Conservation (phyloP, 768 basidiomycete species). For the Galerina marginata region DNA sequence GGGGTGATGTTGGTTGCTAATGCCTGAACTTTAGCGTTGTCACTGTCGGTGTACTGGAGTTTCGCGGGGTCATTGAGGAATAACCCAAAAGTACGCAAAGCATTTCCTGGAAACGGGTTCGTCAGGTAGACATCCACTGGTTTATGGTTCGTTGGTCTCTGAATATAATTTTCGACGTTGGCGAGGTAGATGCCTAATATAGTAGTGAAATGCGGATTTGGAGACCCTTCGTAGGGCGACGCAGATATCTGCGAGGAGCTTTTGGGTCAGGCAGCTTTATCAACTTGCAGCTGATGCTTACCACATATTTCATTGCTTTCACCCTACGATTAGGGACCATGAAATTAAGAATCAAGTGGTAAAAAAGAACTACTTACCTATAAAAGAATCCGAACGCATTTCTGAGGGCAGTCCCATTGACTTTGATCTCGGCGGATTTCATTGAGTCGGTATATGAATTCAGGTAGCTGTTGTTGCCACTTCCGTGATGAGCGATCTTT, state of each 20-base stretch:
- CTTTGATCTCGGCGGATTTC: background rate
- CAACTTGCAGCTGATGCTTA: background rate
- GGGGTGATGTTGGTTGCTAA: background rate
- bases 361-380: background rate
- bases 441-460: background rate
- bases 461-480: background rate
- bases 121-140: background rate
- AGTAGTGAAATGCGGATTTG: background rate
- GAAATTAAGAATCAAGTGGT: background rate
- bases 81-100: background rate
- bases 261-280: background rate
- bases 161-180: background rate
- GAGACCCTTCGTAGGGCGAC: background rate
- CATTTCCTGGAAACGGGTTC: background rate
- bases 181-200: background rate
- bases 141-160: too few relatives aligned
- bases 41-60: background rate
- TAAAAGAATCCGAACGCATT: background rate
- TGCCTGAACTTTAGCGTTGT: background rate
- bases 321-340: background rate
- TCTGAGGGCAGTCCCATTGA: background rate
- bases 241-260: background rate
- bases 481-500: background rate
- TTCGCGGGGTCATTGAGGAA: background rate
- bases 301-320: background rate